Conservation (phyloP, 495 filamentous ascomycete species). For the Cladorrhinum samala region DNA sequence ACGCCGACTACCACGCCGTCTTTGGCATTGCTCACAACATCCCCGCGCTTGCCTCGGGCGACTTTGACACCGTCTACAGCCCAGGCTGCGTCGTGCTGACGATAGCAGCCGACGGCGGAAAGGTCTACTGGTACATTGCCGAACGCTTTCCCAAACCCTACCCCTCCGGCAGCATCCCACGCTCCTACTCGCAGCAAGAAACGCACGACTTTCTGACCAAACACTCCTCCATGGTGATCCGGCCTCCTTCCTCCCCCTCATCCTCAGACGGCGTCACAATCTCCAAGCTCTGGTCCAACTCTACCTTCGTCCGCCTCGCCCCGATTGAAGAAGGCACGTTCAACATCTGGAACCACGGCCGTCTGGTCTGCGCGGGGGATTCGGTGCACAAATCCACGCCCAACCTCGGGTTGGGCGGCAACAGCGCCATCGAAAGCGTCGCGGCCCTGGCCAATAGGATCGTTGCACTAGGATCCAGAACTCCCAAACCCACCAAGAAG, state of each 20-base stretch:
- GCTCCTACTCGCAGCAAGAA: conserved; percentile 34
- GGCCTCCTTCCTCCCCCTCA: conserved; percentile 16
- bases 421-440: conserved; percentile 20
- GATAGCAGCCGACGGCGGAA: conserved; percentile 19
- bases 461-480: too few species aligned
- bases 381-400: conserved; percentile 43
- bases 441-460: conserved; percentile 16
- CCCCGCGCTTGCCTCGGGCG: conserved; percentile 11
- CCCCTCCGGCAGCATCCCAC: conserved; percentile 10
- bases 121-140: conserved; percentile 35
- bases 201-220: conserved; percentile 24
- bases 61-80: conserved; percentile 18
- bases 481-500: conserved; percentile 1
- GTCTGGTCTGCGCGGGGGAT: conserved; percentile 48
- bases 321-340: conserved; percentile 38
- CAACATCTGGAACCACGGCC: conserved; percentile 38
- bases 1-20: conserved; percentile 29
- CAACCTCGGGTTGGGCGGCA: conserved; percentile 25
- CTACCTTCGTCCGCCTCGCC: conserved; percentile 12
- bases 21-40: conserved; percentile 27
- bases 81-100: conserved; percentile 18
- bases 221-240: conserved; percentile 23
- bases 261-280: conserved; percentile 20
- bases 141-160: conserved; percentile 8
- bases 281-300: conserved; percentile 27